Evolutionary conservation across 2,329 filamentous ascomycete species (phyloP), one percentile per base, ranked within the genome.

Genomic region (Cadophora sp.): DNA sequence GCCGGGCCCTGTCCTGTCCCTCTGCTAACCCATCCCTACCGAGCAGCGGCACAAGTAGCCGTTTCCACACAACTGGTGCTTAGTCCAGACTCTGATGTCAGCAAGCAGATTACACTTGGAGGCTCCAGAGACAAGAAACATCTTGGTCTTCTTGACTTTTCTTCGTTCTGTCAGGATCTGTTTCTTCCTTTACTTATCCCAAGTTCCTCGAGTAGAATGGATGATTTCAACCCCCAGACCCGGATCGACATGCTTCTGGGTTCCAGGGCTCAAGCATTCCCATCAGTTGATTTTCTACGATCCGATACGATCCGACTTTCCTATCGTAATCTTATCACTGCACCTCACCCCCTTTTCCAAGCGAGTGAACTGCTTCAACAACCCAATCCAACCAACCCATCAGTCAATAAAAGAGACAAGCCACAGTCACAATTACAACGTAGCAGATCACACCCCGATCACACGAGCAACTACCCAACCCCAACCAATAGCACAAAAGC

Each of bases 401-500:
- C 20, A 60, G 41, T 50, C 45, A 50, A 50, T 41, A 43, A 62
- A 39, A 39, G 20, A 5, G 11, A 24, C 33, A 39, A 51, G 59
- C 59, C 47, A 53, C 47, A 62, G 33, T 50, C 45, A 62, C 45
- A 24, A 41, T 41, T 24, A 18, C 14, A 39, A 27, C n/a, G 20
- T 59, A 14, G 43, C 24, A 33, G 43, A 48, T 60, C 58, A 60
- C 13, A 24, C 3, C 55, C 14, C 20, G 30, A 62, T 51, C 59
- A 62, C 59, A 53, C 59, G 30, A 62, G 59, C 59, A 51, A 62
- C n/a, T 62, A 53, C 24, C 27, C 30, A 61, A 62, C 27, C 41
- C 59, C 47, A 51, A 53, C 6, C 27, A 61, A 45, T 36, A 56
- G 14, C 9, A 27, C 24, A 22, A 50, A 22, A 20, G 6, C 16